phyloP scores from a whole-genome alignment of 176 grass and related monocot species.

The Typha latifolia region DNA sequence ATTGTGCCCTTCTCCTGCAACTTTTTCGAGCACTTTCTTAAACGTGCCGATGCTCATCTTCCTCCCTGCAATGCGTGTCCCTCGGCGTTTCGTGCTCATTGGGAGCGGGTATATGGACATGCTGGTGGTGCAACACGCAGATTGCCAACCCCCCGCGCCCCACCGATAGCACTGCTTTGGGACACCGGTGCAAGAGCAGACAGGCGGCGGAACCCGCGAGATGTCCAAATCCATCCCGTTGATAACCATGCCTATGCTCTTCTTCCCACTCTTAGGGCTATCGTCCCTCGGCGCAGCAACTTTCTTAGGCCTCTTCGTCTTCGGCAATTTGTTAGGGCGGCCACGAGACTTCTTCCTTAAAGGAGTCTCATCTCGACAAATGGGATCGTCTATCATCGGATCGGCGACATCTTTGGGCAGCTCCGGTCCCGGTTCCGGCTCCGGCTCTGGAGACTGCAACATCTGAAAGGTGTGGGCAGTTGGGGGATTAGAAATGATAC shows the following conservation, averaged over 20 bases:
- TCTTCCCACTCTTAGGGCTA: slow-evolving; percentile 7
- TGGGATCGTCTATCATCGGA: background rate
- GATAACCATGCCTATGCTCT: slow-evolving; percentile 10
- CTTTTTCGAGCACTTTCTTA: slow-evolving; percentile 14
- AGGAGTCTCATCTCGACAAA: slow-evolving; percentile 7
- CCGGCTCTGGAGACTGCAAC: slow-evolving; percentile 3
- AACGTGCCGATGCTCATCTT: slow-evolving; percentile 17
- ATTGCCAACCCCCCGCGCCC: slow-evolving; percentile 16
- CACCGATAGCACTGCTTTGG: slow-evolving; percentile 10
- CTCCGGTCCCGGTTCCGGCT: background rate
- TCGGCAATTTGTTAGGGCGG: slow-evolving; percentile 3
- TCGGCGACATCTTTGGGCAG: background rate
- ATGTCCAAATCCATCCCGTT: slow-evolving; percentile 18
- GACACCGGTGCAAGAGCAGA: slow-evolving; percentile 13
- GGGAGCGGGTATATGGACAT: slow-evolving; percentile 10
- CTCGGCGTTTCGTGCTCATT: slow-evolving; percentile 10
- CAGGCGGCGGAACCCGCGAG: slow-evolving; percentile 6
- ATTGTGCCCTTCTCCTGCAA: slow-evolving; percentile 15
- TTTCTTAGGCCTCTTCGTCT: slow-evolving; percentile 19
- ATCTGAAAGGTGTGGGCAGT: background rate
- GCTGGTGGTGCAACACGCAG: slow-evolving; percentile 14
- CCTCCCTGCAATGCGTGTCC: slow-evolving; percentile 11
- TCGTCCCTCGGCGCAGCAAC: slow-evolving; percentile 10
- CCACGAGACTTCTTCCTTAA: slow-evolving; percentile 10
- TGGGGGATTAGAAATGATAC: background rate